Base-by-base conservation (phyloP, 2,329 filamentous ascomycete species). In the Beauveria asiatica region DNA sequence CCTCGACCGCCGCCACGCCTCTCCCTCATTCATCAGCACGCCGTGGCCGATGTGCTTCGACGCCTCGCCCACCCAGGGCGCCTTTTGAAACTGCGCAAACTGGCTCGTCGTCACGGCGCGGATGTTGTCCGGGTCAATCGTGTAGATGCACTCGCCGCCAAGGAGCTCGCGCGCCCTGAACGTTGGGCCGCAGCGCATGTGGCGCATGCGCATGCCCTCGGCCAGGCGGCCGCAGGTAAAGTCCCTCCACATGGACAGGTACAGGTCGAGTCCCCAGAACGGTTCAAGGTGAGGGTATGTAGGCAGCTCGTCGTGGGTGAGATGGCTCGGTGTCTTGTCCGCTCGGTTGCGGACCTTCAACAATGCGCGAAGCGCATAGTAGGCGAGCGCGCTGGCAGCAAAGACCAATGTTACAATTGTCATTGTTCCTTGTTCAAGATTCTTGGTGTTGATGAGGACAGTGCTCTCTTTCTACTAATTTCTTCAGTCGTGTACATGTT, bases 1-100 rank as follows among this genome's bases (percentile, higher is more conserved):
- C n/a, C 53, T 17, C 3, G 59, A 61, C 6, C 52, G 59, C 3
- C 46, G 37, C 59, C 59, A 61, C 2, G 52, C 37, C 6, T 33
- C 52, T 25, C 52, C 59, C 25, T 61, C 52, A 21, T 56, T 61
- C 59, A 61, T 61, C 7, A 61, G 52, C 21, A 61, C 52, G 45
- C 52, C 59, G 27, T 51, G 27, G 3, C 59, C 59, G 16, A 61
- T 61, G 25, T 61, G 59, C n/a, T 61, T 61, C 25, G 59, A 56
- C 8, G 59, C 52, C 52, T 61, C 59, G 45, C 39, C 46, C 5
- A 57, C 59, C 59, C 59, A 57, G 13, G 59, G 8, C 37, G 59
- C 56, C 52, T 61, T 61, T 25, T 39, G 33, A n/a, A 56, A 61
- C 5, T 55, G 44, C 19, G 52, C 16, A 39, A 52, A 61, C 59